Evolutionary conservation across 805 yeast genomes (phyloP), one percentile per base, ranked within the genome.

Genomic region (Zygosaccharomyces bisporus): DNA sequence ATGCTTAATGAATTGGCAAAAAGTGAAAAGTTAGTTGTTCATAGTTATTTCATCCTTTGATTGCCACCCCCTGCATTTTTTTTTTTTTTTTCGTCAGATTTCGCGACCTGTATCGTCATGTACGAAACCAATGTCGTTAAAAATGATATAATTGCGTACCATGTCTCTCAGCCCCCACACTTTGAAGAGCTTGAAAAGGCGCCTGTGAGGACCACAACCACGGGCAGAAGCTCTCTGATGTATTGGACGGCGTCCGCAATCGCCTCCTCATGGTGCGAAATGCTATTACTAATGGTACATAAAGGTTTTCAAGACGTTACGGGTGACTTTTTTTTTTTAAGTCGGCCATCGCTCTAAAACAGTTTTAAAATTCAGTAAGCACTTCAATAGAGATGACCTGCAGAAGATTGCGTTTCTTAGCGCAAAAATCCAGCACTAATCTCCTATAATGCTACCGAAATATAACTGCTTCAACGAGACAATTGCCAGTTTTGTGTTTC

Each of bases 311-410:
- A 36, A 36, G 39, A 36, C 13, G 19, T 16, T 24, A 10, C n/a
- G 6, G 18, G 25, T 21, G 8, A 21, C 9, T 6, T 9, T 10
- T 14, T 6, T 9, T 10, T 14, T 36, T 36, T 36, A 36, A 36
- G 39, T 36, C 39, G 39, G 39, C 24, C 21, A 36, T 7, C 27
- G 12, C 39, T 36, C 39, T 36, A 36, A 24, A 36, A 36, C 39
- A 36, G 39, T 36, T 19, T 24, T 27, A 35, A 24, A 9, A 27
- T 12, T n/a, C 39, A 21, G 21, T 17, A 21, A 30, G 39, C 47
- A 47, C 47, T 47, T 47, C 51, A 47, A 47, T 41, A 47, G 51
- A 47, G 51, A 47, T 47, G 47, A 41, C 35, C 47, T 44, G 51
- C 37, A 34, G 41, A 20, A 33, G 14, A n/a, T 19, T 21, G 20